Conservation (phyloP, 2,329 filamentous ascomycete genomes). For the Fusarium sp. region DNA sequence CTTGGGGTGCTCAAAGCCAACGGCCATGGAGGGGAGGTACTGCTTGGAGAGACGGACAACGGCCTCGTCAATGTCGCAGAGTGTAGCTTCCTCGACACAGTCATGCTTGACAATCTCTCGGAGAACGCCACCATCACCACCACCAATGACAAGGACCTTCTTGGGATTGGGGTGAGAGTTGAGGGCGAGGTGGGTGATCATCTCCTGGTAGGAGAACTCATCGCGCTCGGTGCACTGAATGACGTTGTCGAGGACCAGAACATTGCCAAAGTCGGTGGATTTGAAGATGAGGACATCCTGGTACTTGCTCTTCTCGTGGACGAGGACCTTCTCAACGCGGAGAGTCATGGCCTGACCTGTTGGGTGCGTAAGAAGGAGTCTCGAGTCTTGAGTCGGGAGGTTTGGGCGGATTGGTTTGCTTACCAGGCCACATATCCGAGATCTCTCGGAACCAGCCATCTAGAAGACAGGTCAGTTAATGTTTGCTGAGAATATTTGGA, state of each 20-base stretch:
- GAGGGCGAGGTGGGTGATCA: constrained; percentile 99
- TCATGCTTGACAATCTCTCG: constrained; percentile 99
- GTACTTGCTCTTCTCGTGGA: constrained; percentile 99
- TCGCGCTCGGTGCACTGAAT: constrained; percentile 99
- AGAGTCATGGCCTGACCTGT: constrained; percentile 96
- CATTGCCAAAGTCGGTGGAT: constrained; percentile 95
- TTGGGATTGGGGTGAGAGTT: constrained; percentile 98
- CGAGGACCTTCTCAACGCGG: constrained; percentile 95
- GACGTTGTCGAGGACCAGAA: constrained; percentile 97
- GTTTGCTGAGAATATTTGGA: neutral
- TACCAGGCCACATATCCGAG: constrained; percentile 94
- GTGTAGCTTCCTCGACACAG: constrained; percentile 91
- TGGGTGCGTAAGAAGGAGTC: constrained; percentile 9
- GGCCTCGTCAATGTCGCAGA: constrained; percentile 99
- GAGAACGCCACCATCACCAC: constrained; percentile 95
- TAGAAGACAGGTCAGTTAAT: constrained; percentile 50
- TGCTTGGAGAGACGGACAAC: constrained; percentile 98
- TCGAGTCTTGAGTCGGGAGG: neutral
- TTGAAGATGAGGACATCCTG: constrained; percentile 99
- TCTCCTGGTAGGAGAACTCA: constrained; percentile 99
- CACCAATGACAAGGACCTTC: constrained; percentile 97
- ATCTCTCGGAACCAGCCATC: constrained; percentile 99
- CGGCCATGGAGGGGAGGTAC: constrained; percentile 93
- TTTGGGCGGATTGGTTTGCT: constrained; percentile 26
- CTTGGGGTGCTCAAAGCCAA: constrained; percentile 93